phyloP scores from a whole-genome alignment of 441 rosid species.

The Brassica balearica region DNA sequence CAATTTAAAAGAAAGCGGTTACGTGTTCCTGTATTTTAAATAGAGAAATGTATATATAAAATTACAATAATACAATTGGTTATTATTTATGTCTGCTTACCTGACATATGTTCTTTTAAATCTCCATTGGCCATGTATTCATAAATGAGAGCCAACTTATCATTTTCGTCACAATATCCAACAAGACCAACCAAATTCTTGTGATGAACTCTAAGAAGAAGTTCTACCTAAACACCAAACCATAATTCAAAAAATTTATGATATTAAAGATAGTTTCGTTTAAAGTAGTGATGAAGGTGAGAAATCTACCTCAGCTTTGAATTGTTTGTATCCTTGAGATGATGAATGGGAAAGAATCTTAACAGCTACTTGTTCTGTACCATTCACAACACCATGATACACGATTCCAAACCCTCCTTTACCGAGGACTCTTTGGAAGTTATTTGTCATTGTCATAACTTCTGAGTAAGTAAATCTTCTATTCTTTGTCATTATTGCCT shows the following conservation, averaged over 20 bases:
- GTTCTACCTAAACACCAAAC: conserved; percentile 1
- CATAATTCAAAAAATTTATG: background rate
- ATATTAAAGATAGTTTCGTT: background rate
- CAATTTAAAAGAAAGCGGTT: conserved; percentile 34
- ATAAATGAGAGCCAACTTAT: conserved; percentile 3
- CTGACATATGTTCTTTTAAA: conserved; percentile 4
- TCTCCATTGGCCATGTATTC: conserved; percentile 12
- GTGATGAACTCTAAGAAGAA: conserved; percentile 13
- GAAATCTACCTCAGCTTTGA: conserved; percentile 10
- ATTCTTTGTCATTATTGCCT: background rate
- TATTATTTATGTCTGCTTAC: background rate
- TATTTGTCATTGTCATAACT: background rate
- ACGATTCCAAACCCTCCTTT: conserved; percentile 11
- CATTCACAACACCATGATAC: conserved; percentile 14
- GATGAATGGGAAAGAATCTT: conserved; percentile 9
- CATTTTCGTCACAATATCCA: conserved; percentile 5
- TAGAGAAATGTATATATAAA: background rate
- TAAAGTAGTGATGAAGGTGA: background rate
- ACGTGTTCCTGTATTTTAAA: background rate
- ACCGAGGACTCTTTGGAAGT: conserved; percentile 10
- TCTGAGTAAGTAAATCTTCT: conserved; percentile 9
- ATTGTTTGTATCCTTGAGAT: conserved; percentile 6
- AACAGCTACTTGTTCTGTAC: background rate
- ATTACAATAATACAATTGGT: background rate
- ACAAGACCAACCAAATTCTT: conserved; percentile 10